phyloP scores from a whole-genome alignment of 2,329 filamentous ascomycete genomes.

The Fusarium longipes region DNA sequence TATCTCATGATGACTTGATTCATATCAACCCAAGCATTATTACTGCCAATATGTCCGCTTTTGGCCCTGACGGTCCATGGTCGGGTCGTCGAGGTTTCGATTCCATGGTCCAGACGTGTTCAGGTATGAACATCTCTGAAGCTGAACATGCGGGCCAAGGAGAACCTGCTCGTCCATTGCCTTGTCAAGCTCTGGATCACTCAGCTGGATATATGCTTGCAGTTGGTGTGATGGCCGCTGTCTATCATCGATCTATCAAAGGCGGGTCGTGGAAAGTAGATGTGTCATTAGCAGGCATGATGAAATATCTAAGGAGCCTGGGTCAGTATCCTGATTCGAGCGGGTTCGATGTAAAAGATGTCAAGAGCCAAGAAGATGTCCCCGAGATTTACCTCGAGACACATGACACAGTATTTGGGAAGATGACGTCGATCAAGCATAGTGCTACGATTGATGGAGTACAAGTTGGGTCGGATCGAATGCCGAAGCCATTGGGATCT shows the following conservation, averaged over 20 bases:
- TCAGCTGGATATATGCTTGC: constrained; percentile 66
- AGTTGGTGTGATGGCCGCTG: constrained; percentile 61
- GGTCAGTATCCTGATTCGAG: constrained; percentile 59
- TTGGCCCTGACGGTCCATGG: constrained; percentile 58
- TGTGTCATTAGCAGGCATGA: constrained; percentile 65
- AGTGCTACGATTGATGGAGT: constrained; percentile 59
- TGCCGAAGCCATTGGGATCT: constrained; percentile 62
- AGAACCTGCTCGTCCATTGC: constrained; percentile 56
- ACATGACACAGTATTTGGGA: constrained; percentile 58
- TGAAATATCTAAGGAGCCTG: constrained; percentile 66
- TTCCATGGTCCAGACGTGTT: constrained; percentile 62
- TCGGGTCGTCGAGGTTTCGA: constrained; percentile 63
- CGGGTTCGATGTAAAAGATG: constrained; percentile 56
- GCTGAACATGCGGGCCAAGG: constrained; percentile 57
- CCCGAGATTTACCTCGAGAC: constrained; percentile 56
- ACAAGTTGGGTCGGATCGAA: constrained; percentile 60
- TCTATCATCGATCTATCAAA: constrained; percentile 58
- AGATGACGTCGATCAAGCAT: constrained; percentile 60
- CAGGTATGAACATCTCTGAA: constrained; percentile 67
- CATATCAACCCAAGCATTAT: constrained; percentile 58
- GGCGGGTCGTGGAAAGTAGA: constrained; percentile 63
- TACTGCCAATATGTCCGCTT: constrained; percentile 64
- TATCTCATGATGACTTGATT: constrained; percentile 51
- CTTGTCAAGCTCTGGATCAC: constrained; percentile 68
- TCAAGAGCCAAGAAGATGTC: constrained; percentile 47